Percentiles rank a stretch among this genome's conserved stretches.
These are phyloP conservation scores for Mycena epipterygia DNA, from an alignment of 768 basidiomycete species.

Conservation along the genomic window DNA sequence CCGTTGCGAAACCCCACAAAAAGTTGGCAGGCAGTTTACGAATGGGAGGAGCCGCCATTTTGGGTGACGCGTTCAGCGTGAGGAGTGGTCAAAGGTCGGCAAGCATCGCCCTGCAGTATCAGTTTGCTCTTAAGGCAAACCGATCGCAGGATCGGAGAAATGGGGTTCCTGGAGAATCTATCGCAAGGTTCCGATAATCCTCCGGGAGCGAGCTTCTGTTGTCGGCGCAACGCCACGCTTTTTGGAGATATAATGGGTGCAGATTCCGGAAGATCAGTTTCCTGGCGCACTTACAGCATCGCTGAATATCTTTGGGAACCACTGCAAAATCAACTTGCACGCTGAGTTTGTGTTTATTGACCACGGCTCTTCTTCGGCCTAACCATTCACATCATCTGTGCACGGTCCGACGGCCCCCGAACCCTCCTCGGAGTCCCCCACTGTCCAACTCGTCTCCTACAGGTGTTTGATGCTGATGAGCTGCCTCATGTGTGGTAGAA, in stretches of 20 bases:
- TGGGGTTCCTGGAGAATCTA: slow-evolving; percentile 27
- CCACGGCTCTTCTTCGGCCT: slow-evolving; percentile 18
- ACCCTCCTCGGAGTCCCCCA: slow-evolving; percentile 4
- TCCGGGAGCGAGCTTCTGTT: slow-evolving; percentile 14
- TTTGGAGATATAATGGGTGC: slow-evolving; percentile 5
- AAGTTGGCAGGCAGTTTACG: slow-evolving; percentile 69
- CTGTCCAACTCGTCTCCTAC: neutral
- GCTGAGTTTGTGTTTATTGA: slow-evolving; percentile 17
- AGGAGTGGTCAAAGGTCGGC: slow-evolving; percentile 14
- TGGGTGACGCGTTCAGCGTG: slow-evolving; percentile 14
- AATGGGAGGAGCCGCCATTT: slow-evolving; percentile 50
- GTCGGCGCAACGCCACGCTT: slow-evolving; percentile 18
- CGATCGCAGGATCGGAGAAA: slow-evolving; percentile 26
- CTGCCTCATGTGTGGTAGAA: neutral
- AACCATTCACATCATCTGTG: neutral
- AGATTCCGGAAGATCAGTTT: too few relatives aligned
- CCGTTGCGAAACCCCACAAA: slow-evolving; percentile 81
- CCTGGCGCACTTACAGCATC: too few relatives aligned
- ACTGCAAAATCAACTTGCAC: too few relatives aligned
- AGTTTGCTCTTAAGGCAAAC: slow-evolving; percentile 28
- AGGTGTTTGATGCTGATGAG: neutral
- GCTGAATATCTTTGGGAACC: too few relatives aligned
- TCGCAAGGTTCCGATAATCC: slow-evolving; percentile 21
- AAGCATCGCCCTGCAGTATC: slow-evolving; percentile 20
- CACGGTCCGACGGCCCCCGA: too few relatives aligned